Evolutionary conservation across 345 rosid species (phyloP).

Genomic region (Kernera saxatilis): DNA sequence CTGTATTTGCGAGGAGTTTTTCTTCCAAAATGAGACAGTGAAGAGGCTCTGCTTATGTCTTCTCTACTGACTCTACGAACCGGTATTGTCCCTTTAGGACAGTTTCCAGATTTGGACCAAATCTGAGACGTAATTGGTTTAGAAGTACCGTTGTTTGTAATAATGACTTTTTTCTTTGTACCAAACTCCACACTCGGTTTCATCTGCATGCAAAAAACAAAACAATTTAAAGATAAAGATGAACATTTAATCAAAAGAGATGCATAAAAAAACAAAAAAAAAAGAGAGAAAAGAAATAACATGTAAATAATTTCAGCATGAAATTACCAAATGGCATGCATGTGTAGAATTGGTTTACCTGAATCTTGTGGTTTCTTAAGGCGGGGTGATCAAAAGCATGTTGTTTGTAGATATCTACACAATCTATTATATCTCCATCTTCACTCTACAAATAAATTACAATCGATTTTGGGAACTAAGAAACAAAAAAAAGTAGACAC

Average conservation of each 20-base stretch:
- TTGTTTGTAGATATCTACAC: slow-evolving; percentile 47
- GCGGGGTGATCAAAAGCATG: slow-evolving; percentile 53
- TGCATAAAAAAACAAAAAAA: too few species aligned
- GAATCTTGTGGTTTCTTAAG: slow-evolving; percentile 38
- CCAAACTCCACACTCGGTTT: slow-evolving; percentile 28
- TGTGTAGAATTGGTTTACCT: slow-evolving; percentile 29
- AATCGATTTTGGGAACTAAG: not conserved
- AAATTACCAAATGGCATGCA: not conserved
- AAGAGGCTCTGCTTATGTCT: slow-evolving; percentile 36
- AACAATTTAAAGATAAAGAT: too few species aligned
- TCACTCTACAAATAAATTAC: slow-evolving; percentile 30
- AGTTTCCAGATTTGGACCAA: slow-evolving; percentile 46
- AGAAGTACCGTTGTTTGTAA: slow-evolving; percentile 6
- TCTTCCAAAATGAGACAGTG: slow-evolving; percentile 30
- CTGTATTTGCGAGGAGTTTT: slow-evolving; percentile 13
- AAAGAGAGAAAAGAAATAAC: too few species aligned
- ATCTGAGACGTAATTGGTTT: slow-evolving; percentile 19
- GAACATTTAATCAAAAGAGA: too few species aligned
- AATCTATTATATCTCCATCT: slow-evolving; percentile 56
- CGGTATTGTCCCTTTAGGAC: slow-evolving; percentile 48
- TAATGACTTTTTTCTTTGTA: not conserved
- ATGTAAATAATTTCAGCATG: not conserved
- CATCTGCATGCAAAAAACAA: slow-evolving; percentile 47
- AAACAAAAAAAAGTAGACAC: not conserved
- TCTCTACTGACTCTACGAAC: slow-evolving; percentile 34